Conservation (phyloP, 2,329 filamentous ascomycete species). For the Beauveria bassiana region DNA sequence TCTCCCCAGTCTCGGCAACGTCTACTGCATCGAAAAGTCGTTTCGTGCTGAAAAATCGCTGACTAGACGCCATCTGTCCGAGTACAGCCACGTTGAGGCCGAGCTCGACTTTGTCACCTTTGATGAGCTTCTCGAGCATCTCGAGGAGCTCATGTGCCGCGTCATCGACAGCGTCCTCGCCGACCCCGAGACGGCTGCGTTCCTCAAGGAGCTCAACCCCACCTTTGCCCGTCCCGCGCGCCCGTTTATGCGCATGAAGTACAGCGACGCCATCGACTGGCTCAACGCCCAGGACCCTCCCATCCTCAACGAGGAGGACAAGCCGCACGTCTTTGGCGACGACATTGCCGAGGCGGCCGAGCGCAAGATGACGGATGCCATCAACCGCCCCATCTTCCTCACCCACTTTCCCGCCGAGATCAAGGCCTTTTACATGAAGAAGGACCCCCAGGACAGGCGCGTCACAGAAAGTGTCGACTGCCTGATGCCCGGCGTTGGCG, state of each 20-base stretch:
- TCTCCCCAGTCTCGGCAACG: constrained; percentile 81
- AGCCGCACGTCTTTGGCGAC: constrained; percentile 86
- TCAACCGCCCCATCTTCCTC: constrained; percentile 90
- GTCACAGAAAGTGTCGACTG: constrained; percentile 90
- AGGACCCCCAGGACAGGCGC: constrained; percentile 66
- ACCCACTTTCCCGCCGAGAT: constrained; percentile 97
- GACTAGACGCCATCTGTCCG: constrained; percentile 86
- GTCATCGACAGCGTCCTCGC: constrained; percentile 72
- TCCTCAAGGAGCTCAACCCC: constrained; percentile 85
- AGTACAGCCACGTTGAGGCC: constrained; percentile 95
- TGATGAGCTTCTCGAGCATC: constrained; percentile 74
- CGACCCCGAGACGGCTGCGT: constrained; percentile 63
- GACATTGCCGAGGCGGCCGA: constrained; percentile 98
- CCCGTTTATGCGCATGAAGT: constrained; percentile 93
- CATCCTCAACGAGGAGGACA: constrained; percentile 86
- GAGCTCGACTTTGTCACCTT: constrained; percentile 96
- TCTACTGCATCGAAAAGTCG: constrained; percentile 97
- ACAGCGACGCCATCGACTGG: constrained; percentile 91
- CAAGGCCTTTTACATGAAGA: constrained; percentile 99
- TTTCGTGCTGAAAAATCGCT: constrained; percentile 97
- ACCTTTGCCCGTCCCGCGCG: constrained; percentile 72
- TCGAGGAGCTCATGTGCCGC: constrained; percentile 80
- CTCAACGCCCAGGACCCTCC: constrained; percentile 69
- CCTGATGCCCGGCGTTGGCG: constrained; percentile 85
- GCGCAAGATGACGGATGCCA: constrained; percentile 92